Evolutionary conservation across 768 basidiomycete genomes (phyloP).

Genomic region (Paxillus rubicundulus): DNA sequence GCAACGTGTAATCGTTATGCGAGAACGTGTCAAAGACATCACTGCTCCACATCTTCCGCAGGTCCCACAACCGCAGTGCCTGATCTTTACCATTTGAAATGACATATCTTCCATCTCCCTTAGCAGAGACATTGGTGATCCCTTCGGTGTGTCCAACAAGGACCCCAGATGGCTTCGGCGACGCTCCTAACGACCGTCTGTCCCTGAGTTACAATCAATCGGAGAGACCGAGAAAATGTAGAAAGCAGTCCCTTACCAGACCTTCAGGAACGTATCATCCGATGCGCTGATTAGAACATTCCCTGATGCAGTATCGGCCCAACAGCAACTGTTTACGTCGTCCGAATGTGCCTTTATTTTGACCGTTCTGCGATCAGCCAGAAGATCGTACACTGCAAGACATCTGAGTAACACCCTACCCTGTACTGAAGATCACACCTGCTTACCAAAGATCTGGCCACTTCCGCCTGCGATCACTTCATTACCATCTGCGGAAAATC

Average conservation of each 20-base stretch:
- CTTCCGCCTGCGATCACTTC: slow-evolving; percentile 93
- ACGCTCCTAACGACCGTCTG: slow-evolving; percentile 45
- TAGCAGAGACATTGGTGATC: slow-evolving; percentile 91
- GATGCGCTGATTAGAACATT: slow-evolving; percentile 95
- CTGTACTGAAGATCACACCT: not conserved
- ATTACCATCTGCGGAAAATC: slow-evolving; percentile 94
- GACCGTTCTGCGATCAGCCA: slow-evolving; percentile 74
- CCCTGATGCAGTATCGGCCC: slow-evolving; percentile 90
- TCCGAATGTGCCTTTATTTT: slow-evolving; percentile 84
- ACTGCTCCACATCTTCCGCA: slow-evolving; percentile 86
- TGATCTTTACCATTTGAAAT: slow-evolving; percentile 98
- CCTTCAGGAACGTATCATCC: slow-evolving; percentile 92
- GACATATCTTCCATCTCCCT: slow-evolving; percentile 94
- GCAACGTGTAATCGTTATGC: slow-evolving; percentile 51
- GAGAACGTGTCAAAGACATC: slow-evolving; percentile 60
- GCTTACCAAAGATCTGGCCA: slow-evolving; percentile 70
- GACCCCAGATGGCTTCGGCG: slow-evolving; percentile 82
- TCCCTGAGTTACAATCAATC: slow-evolving; percentile 39
- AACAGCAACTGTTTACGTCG: slow-evolving; percentile 95
- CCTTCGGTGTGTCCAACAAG: slow-evolving; percentile 96
- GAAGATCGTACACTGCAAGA: slow-evolving; percentile 81
- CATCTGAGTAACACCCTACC: not conserved
- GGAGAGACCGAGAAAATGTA: not conserved
- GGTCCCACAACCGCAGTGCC: slow-evolving; percentile 86
- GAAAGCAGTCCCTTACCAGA: slow-evolving; percentile 62